Evolutionary conservation across 2,329 filamentous ascomycete genomes (phyloP).

Genomic region (Phaeosphaeria sp.): DNA sequence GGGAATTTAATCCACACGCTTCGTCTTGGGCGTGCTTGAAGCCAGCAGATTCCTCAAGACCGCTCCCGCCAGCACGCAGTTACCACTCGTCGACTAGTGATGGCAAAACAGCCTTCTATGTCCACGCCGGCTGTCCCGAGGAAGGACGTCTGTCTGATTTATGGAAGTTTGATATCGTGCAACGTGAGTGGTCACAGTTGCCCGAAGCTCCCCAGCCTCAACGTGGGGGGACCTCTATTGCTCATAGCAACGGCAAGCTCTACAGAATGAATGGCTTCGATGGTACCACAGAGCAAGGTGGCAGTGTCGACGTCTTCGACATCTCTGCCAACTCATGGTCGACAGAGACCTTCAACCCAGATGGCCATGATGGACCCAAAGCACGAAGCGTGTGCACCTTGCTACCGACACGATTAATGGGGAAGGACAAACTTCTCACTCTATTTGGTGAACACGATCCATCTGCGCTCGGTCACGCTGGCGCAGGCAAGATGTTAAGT

Average conservation of each 20-base stretch:
- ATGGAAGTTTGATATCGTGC: constrained; percentile 76
- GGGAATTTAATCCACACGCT: constrained; percentile 74
- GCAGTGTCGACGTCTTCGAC: constrained; percentile 69
- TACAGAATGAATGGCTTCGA: constrained; percentile 85
- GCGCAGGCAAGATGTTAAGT: constrained; percentile 62
- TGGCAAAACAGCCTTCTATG: constrained; percentile 71
- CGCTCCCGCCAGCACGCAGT: constrained; percentile 70
- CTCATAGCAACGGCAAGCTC: constrained; percentile 67
- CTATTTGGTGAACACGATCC: constrained; percentile 63
- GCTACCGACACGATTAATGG: constrained; percentile 49
- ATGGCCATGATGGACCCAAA: constrained; percentile 55
- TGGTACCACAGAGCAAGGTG: constrained; percentile 72
- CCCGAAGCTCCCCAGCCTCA: constrained; percentile 70
- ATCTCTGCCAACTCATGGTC: constrained; percentile 50
- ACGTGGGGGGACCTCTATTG: constrained; percentile 72
- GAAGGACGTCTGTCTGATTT: constrained; percentile 70
- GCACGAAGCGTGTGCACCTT: constrained; percentile 59
- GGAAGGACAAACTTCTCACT: constrained; percentile 53
- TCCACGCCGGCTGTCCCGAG: constrained; percentile 77
- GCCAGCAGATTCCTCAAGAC: constrained; percentile 57
- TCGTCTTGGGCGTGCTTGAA: constrained; percentile 69
- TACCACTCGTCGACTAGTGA: constrained; percentile 72
- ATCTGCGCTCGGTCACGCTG: constrained; percentile 59
- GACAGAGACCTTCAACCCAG: constrained; percentile 45
- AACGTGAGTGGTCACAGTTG: constrained; percentile 70